These are phyloP conservation scores for Cryptosporidium andersoni DNA, from an alignment of 169 alveolate genomes.

Conservation along the genomic window DNA sequence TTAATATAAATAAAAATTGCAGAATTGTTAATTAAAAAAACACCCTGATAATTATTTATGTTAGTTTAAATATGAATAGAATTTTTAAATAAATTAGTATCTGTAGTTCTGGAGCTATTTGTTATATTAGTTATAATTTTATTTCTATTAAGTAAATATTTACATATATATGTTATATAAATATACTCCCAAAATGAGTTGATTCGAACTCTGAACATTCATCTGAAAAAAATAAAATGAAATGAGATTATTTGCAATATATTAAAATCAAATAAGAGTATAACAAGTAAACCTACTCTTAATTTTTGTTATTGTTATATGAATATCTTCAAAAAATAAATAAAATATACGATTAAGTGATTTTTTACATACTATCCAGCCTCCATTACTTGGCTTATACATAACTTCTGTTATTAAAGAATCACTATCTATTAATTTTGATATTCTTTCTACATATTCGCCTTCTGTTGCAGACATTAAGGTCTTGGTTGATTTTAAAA, in stretches of 20 bases:
- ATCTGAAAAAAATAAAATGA: slow-evolving; percentile 1
- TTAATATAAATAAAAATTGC: too few species aligned
- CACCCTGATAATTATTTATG: too few species aligned
- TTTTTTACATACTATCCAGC: slow-evolving; percentile 60
- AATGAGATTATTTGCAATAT: neutral
- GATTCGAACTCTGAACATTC: slow-evolving; percentile 47
- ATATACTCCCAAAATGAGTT: slow-evolving; percentile 34
- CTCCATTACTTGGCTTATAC: slow-evolving; percentile 38
- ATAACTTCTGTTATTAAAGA: neutral
- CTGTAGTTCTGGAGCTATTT: neutral
- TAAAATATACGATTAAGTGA: slow-evolving; percentile 48
- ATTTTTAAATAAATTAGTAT: neutral
- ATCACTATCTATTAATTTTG: slow-evolving; percentile 5
- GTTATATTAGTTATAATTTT: too few species aligned
- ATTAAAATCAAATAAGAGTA: neutral
- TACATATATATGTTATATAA: neutral
- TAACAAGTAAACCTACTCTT: slow-evolving; percentile 26
- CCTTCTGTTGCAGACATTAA: slow-evolving; percentile 64
- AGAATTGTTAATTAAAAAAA: too few species aligned
- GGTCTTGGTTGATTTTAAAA: slow-evolving; percentile 41
- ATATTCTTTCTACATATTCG: slow-evolving; percentile 25
- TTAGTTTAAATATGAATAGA: neutral
- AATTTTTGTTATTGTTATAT: slow-evolving; percentile 17
- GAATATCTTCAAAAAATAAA: slow-evolving; percentile 50
- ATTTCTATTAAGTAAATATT: neutral